Evolutionary conservation across 140 eudicot species (phyloP).

Genomic region (Senecio squalidus): DNA sequence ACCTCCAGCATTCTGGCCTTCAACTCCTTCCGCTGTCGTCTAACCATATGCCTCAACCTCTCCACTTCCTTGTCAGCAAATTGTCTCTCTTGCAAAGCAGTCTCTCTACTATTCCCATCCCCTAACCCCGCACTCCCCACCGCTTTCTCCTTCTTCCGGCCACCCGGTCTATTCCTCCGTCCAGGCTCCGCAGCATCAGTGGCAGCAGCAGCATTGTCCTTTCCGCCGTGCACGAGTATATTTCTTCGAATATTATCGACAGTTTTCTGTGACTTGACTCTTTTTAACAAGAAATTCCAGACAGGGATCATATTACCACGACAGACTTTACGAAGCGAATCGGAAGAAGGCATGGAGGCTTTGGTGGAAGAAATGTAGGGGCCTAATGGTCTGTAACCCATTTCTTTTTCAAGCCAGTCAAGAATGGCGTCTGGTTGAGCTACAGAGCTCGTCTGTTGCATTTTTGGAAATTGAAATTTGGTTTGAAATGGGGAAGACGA

Average conservation of each 20-base stretch:
- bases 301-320: slow-evolving; percentile 94
- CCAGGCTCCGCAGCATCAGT: slow-evolving; percentile 16
- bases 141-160: slow-evolving; percentile 5
- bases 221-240: slow-evolving; percentile 74
- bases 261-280: slow-evolving; percentile 92
- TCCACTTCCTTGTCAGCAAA: slow-evolving; percentile 94
- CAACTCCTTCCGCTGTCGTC: slow-evolving; percentile 85
- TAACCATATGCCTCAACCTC: slow-evolving; percentile 78
- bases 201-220: slow-evolving; percentile 10
- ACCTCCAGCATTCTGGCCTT: slow-evolving; percentile 87
- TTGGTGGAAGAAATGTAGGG: slow-evolving; percentile 58
- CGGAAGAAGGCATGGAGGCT: slow-evolving; percentile 59
- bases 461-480: slow-evolving; percentile 10
- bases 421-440: slow-evolving; percentile 77
- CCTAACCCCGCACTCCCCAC: slow-evolving; percentile 9
- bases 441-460: slow-evolving; percentile 61
- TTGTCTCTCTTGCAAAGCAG: slow-evolving; percentile 79
- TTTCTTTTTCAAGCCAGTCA: slow-evolving; percentile 86
- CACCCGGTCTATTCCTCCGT: slow-evolving; percentile 48
- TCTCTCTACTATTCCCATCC: slow-evolving; percentile 46
- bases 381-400: slow-evolving; percentile 84
- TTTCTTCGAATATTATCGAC: slow-evolving; percentile 76
- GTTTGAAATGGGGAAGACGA: too few relatives aligned
- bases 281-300: slow-evolving; percentile 58
- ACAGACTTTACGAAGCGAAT: slow-evolving; percentile 69